A percentile compares a stretch with the other conserved stretches of the same genome.
These are phyloP conservation scores for Fusarium annulatum DNA, from an alignment of 2,329 filamentous ascomycete species.

Conservation along the genomic window DNA sequence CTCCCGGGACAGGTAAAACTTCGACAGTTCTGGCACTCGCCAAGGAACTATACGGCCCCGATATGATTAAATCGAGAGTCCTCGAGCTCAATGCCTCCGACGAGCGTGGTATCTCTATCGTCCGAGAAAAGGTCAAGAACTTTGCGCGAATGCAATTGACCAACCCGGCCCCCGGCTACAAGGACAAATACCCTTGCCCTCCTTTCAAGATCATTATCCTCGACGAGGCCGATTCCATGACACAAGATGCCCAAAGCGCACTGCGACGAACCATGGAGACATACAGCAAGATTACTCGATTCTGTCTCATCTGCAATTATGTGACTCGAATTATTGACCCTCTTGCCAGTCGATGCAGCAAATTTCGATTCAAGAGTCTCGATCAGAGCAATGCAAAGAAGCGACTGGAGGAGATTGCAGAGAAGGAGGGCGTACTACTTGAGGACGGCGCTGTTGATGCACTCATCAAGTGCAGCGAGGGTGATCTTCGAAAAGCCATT, in stretches of 20 bases:
- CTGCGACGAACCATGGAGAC: slow-evolving; percentile 97
- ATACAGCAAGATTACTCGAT: slow-evolving; percentile 94
- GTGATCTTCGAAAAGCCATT: slow-evolving; percentile 95
- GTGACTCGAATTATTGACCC: slow-evolving; percentile 98
- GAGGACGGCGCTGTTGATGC: slow-evolving; percentile 85
- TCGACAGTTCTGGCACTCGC: slow-evolving; percentile 96
- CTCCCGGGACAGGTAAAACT: slow-evolving; percentile 97
- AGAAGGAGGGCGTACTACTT: slow-evolving; percentile 78
- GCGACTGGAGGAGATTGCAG: slow-evolving; percentile 84
- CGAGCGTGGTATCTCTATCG: slow-evolving; percentile 96
- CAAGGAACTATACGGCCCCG: slow-evolving; percentile 96
- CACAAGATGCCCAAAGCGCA: slow-evolving; percentile 95
- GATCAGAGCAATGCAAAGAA: slow-evolving; percentile 86
- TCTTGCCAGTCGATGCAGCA: slow-evolving; percentile 90
- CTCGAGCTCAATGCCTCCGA: slow-evolving; percentile 99
- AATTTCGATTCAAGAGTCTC: slow-evolving; percentile 97
- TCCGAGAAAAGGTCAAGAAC: slow-evolving; percentile 97
- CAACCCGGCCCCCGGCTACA: slow-evolving; percentile 77
- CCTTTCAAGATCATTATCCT: slow-evolving; percentile 99
- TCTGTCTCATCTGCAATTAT: slow-evolving; percentile 98
- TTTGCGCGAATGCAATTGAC: slow-evolving; percentile 96
- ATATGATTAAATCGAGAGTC: slow-evolving; percentile 92
- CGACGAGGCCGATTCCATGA: slow-evolving; percentile 99
- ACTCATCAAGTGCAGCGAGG: slow-evolving; percentile 88
- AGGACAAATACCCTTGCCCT: slow-evolving; percentile 85